A percentile compares a stretch with the other conserved stretches of the same genome.
Evolutionary conservation across 305 asterid genomes (phyloP).

Genomic region (Ruellia speciosa): DNA sequence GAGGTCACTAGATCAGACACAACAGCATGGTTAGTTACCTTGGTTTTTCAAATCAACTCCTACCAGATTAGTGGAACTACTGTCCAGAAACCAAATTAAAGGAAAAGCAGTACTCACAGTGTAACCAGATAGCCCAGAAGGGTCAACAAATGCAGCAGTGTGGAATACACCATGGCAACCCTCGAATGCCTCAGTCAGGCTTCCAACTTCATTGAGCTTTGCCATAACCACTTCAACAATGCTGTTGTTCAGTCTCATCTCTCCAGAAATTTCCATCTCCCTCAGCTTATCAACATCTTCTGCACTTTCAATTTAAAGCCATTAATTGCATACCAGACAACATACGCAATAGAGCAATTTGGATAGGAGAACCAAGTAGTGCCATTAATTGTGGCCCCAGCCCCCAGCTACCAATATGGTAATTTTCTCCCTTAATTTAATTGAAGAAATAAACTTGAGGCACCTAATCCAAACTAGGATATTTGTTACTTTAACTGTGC

Average conservation of each 20-base stretch:
- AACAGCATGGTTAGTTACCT: too few species aligned
- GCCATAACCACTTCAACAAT: constrained; percentile 63
- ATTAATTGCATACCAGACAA: not conserved
- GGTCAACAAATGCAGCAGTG: constrained; percentile 79
- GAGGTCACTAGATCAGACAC: too few species aligned
- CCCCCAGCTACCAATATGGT: not conserved
- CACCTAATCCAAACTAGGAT: too few species aligned
- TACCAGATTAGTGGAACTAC: too few species aligned
- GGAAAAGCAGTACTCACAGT: constrained; percentile 39
- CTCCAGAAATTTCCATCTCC: constrained; percentile 73
- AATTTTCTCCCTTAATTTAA: too few species aligned
- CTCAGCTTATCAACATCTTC: constrained; percentile 80
- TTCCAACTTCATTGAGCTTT: constrained; percentile 40
- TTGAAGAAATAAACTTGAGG: too few species aligned
- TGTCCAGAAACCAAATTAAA: too few species aligned
- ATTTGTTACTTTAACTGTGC: too few species aligned
- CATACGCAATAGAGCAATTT: not conserved
- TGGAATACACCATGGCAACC: constrained; percentile 82
- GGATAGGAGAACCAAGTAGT: not conserved
- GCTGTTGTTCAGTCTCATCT: constrained; percentile 48
- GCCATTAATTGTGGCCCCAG: not conserved
- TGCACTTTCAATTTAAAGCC: constrained; percentile 27
- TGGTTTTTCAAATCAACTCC: too few species aligned
- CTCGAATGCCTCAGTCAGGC: constrained; percentile 52
- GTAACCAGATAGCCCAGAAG: constrained; percentile 84